These are phyloP conservation scores for Platismatia glauca DNA, from an alignment of 495 filamentous ascomycete genomes.

Conservation along the genomic window DNA sequence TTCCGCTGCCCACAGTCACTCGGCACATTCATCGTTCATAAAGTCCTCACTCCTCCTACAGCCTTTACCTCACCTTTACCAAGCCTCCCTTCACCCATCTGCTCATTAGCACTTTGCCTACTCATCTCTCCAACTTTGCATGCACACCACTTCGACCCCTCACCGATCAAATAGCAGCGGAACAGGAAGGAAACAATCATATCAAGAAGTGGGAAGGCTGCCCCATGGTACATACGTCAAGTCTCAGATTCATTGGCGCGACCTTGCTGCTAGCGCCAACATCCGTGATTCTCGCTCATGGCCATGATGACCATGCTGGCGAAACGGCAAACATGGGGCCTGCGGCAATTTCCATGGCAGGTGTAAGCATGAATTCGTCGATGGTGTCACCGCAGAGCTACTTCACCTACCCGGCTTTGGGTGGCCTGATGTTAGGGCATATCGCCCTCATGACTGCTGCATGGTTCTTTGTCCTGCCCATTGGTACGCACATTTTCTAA, in stretches of 20 bases:
- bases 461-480: slow-evolving; percentile 79
- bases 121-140: neutral
- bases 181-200: neutral
- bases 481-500: slow-evolving; percentile 45
- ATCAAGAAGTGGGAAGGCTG: neutral
- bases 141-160: neutral
- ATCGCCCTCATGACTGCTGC: slow-evolving; percentile 68
- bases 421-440: slow-evolving; percentile 62
- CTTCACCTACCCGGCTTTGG: slow-evolving; percentile 61
- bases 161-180: neutral
- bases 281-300: slow-evolving; percentile 21
- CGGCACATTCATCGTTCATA: neutral
- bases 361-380: slow-evolving; percentile 5
- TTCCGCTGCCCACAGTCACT: neutral
- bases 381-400: slow-evolving; percentile 49
- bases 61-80: neutral
- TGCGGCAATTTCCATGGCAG: neutral
- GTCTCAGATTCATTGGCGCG: slow-evolving; percentile 9
- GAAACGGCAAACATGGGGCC: slow-evolving; percentile 13
- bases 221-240: slow-evolving; percentile 24
- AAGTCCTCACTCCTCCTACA: slow-evolving; percentile 3
- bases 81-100: neutral
- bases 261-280: slow-evolving; percentile 20
- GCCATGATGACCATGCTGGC: slow-evolving; percentile 21
- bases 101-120: neutral